A percentile compares a stretch with the other conserved stretches of the same genome.
phyloP scores from a whole-genome alignment of 2,329 filamentous ascomycete species.

The Apiospora phragmitis region DNA sequence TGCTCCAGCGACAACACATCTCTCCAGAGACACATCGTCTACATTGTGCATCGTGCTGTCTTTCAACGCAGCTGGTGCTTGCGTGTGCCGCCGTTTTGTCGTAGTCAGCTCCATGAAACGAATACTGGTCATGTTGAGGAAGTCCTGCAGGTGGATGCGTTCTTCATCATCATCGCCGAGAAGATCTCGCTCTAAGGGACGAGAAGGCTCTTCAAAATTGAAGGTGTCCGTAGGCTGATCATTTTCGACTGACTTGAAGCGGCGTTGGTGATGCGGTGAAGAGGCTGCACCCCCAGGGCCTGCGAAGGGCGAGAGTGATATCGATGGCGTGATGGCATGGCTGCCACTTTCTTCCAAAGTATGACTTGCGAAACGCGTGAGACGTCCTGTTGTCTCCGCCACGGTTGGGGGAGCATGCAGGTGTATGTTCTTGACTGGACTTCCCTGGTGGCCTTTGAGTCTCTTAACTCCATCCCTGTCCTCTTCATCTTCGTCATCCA shows the following conservation, averaged over 20 bases:
- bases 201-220: conserved; percentile 42
- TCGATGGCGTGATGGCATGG: conserved; percentile 41
- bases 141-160: conserved; percentile 83
- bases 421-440: conserved; percentile 74
- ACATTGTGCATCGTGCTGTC: conserved; percentile 43
- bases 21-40: conserved; percentile 65
- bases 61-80: conserved; percentile 55
- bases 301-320: conserved; percentile 50
- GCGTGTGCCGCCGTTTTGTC: conserved; percentile 86
- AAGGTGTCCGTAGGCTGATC: conserved; percentile 45
- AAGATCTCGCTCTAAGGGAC: conserved; percentile 33
- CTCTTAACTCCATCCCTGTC: conserved; percentile 66
- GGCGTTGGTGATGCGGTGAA: conserved; percentile 57
- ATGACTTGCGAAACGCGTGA: conserved; percentile 50
- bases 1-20: conserved; percentile 82
- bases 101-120: conserved; percentile 99
- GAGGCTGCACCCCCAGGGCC: conserved; percentile 36
- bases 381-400: conserved; percentile 62
- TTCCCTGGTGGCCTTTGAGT: conserved; percentile 69
- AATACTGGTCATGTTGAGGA: conserved; percentile 92
- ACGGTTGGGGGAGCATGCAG: conserved; percentile 69
- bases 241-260: conserved; percentile 55
- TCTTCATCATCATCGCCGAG: conserved; percentile 55
- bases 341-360: conserved; percentile 42
- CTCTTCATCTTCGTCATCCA: conserved; percentile 66